phyloP scores from a whole-genome alignment of 2,329 filamentous ascomycete genomes.

The Didymella exigua region DNA sequence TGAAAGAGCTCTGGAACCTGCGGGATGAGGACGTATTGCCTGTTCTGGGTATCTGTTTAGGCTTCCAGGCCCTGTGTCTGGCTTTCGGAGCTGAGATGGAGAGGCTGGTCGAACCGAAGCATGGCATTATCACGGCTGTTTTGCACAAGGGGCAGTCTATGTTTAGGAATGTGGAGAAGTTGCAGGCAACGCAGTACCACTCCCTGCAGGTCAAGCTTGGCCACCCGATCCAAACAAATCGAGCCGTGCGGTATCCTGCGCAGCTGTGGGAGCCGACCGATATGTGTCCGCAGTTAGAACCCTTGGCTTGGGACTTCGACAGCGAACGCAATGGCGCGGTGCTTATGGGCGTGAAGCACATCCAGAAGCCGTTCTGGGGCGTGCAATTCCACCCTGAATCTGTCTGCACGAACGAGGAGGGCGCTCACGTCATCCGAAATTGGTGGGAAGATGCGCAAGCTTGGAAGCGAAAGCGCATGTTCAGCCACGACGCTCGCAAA shows the following conservation, averaged over 20 bases:
- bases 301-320: constrained; percentile 56
- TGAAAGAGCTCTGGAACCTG: constrained; percentile 75
- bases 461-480: constrained; percentile 54
- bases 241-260: constrained; percentile 45
- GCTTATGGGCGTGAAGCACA: constrained; percentile 78
- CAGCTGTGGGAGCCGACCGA: constrained; percentile 49
- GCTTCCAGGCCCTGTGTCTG: constrained; percentile 80
- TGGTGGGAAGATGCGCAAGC: constrained; percentile 72
- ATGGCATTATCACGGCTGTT: constrained; percentile 78
- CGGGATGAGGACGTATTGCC: constrained; percentile 67
- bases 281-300: constrained; percentile 47
- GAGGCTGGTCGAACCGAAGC: constrained; percentile 72
- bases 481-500: constrained; percentile 17
- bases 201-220: constrained; percentile 59
- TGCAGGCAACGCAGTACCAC: constrained; percentile 80
- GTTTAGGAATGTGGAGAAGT: constrained; percentile 64
- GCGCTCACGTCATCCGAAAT: constrained; percentile 68
- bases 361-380: constrained; percentile 76
- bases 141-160: constrained; percentile 66
- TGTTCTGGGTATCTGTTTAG: constrained; percentile 85
- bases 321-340: constrained; percentile 59
- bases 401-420: constrained; percentile 74
- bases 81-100: constrained; percentile 70
- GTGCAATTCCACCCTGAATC: constrained; percentile 93
- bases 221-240: constrained; percentile 34